Conservation (phyloP, 768 basidiomycete species). For the Collybiopsis confluens region DNA sequence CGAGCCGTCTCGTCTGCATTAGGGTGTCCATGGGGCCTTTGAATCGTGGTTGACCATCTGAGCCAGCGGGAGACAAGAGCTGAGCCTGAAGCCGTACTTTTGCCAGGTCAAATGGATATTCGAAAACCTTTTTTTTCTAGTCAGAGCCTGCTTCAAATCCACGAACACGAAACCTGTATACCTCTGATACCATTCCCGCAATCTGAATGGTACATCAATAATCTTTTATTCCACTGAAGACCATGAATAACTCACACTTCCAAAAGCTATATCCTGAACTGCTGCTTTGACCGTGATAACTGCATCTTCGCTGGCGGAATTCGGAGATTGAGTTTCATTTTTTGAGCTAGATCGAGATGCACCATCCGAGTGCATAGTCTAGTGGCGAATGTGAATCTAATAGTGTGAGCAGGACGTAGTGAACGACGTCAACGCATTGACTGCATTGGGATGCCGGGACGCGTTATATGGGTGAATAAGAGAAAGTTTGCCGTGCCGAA, state of each 20-base stretch:
- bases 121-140: constrained; percentile 45
- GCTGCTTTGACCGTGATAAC: constrained; percentile 21
- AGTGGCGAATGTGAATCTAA: neutral
- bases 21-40: constrained; percentile 88
- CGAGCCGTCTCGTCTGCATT: constrained; percentile 70
- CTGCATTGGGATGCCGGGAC: no score
- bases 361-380: constrained; percentile 16
- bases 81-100: constrained; percentile 94
- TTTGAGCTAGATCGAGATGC: constrained; percentile 2
- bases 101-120: constrained; percentile 93
- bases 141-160: constrained; percentile 26
- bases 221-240: constrained; percentile 5
- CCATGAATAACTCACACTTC: constrained; percentile 42
- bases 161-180: constrained; percentile 58
- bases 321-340: neutral
- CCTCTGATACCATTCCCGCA: constrained; percentile 78
- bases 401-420: neutral
- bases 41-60: constrained; percentile 49
- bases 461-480: no score
- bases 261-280: constrained; percentile 50
- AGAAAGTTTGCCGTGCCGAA: no score
- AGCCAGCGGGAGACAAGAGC: constrained; percentile 58
- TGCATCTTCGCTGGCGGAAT: constrained; percentile 11
- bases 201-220: neutral
- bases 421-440: no score